phyloP scores from a whole-genome alignment of 768 basidiomycete genomes.

The Termitomyces sp. region DNA sequence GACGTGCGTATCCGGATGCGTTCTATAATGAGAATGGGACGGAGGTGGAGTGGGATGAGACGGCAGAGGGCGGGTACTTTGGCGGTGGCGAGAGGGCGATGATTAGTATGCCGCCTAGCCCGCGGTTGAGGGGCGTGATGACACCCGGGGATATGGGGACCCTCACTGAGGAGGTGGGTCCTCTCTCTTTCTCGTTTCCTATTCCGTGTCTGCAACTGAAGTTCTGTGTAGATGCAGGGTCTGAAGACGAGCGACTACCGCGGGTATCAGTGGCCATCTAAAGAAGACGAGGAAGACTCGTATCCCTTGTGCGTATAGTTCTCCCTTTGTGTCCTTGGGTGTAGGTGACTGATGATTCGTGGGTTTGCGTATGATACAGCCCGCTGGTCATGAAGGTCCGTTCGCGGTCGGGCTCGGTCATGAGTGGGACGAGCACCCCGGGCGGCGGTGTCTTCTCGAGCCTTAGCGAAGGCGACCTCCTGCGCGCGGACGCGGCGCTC shows the following conservation, averaged over 20 bases:
- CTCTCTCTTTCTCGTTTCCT: background rate
- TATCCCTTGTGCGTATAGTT: conserved; percentile 72
- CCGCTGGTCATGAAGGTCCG: conserved; percentile 88
- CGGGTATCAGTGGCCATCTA: conserved; percentile 55
- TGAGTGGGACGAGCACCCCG: conserved; percentile 70
- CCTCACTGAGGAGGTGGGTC: conserved; percentile 71
- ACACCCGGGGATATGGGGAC: conserved; percentile 95
- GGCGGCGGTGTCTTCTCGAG: conserved; percentile 78
- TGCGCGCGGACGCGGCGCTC: conserved; percentile 83
- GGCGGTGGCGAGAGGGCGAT: conserved; percentile 58
- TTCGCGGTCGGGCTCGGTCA: conserved; percentile 72
- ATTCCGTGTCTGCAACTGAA: background rate
- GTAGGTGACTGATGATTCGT: conserved; percentile 1
- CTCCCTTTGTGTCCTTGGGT: background rate
- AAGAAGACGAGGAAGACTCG: conserved; percentile 84
- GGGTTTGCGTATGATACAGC: conserved; percentile 34
- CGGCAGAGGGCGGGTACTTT: conserved; percentile 23
- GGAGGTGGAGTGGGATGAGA: conserved; percentile 36
- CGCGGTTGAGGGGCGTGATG: conserved; percentile 76
- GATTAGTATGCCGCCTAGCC: conserved; percentile 84
- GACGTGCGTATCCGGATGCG: conserved; percentile 92
- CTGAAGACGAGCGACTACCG: conserved; percentile 85
- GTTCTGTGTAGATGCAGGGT: conserved; percentile 64
- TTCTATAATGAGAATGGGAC: conserved; percentile 49
- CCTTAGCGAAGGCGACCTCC: conserved; percentile 83